Conservation (phyloP, 441 rosid species). For the Populus hybrid region DNA sequence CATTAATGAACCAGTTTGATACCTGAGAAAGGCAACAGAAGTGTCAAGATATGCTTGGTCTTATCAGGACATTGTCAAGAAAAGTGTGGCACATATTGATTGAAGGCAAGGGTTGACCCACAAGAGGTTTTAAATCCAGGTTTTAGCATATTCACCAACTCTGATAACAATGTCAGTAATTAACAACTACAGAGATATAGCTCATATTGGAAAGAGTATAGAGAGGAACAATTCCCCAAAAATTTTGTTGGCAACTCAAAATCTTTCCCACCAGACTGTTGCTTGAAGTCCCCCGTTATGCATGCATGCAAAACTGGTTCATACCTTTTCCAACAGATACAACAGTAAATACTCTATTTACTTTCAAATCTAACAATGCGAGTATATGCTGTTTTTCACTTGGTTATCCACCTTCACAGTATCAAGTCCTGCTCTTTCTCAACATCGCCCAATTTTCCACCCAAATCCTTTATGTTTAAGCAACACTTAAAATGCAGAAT, state of each 20-base stretch:
- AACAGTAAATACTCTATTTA: background rate
- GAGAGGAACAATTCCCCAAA: background rate
- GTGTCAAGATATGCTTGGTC: background rate
- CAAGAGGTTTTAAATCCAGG: slow-evolving; percentile 10
- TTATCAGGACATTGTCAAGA: background rate
- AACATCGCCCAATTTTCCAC: background rate
- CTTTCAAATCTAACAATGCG: background rate
- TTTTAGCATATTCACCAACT: slow-evolving; percentile 8
- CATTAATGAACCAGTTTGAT: slow-evolving; percentile 93
- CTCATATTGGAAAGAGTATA: background rate
- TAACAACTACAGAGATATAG: background rate
- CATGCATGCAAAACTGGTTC: background rate
- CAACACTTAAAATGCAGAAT: background rate
- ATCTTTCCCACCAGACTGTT: background rate
- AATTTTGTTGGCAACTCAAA: background rate
- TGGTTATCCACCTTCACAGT: background rate
- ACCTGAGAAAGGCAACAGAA: slow-evolving; percentile 41
- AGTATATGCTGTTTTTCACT: background rate
- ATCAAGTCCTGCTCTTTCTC: background rate
- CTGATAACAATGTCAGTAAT: background rate
- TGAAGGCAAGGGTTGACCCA: background rate
- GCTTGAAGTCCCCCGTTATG: background rate
- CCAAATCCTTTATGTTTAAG: background rate
- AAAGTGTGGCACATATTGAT: background rate
- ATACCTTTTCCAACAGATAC: background rate